These are phyloP conservation scores for Fusarium cyanostomum DNA, from an alignment of 2,329 filamentous ascomycete species.

Conservation along the genomic window DNA sequence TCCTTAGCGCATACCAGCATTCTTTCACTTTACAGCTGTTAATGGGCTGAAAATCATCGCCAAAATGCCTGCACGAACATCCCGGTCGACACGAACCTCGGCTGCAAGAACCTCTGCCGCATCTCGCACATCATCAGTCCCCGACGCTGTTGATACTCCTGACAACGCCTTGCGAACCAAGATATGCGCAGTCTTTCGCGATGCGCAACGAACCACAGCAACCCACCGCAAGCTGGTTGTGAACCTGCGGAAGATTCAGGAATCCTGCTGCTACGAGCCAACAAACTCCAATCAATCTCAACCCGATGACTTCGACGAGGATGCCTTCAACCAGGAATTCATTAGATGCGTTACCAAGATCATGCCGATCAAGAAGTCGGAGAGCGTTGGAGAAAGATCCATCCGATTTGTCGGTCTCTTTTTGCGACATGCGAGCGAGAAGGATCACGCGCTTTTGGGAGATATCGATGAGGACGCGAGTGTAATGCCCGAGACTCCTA, in stretches of 20 bases:
- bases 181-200: conserved; percentile 76
- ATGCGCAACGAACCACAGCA: conserved; percentile 89
- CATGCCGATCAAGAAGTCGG: conserved; percentile 90
- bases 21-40: background rate
- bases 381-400: conserved; percentile 84
- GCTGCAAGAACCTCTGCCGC: conserved; percentile 56
- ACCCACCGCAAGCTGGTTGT: conserved; percentile 91
- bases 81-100: conserved; percentile 58
- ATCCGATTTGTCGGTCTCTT: conserved; percentile 91
- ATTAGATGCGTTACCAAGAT: conserved; percentile 82
- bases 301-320: conserved; percentile 78
- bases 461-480: conserved; percentile 74
- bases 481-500: conserved; percentile 83
- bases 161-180: conserved; percentile 76
- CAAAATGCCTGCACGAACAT: conserved; percentile 61
- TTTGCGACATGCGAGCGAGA: conserved; percentile 75
- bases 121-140: conserved; percentile 61
- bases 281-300: conserved; percentile 60
- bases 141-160: conserved; percentile 80
- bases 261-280: conserved; percentile 78
- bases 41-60: conserved; percentile 11
- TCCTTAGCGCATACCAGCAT: conserved; percentile 10
- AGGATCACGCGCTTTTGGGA: conserved; percentile 74
- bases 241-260: conserved; percentile 88
- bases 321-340: conserved; percentile 88